These are phyloP conservation scores for Larix sibirica DNA, from an alignment of 83 land plant genomes.

Conservation along the genomic window DNA sequence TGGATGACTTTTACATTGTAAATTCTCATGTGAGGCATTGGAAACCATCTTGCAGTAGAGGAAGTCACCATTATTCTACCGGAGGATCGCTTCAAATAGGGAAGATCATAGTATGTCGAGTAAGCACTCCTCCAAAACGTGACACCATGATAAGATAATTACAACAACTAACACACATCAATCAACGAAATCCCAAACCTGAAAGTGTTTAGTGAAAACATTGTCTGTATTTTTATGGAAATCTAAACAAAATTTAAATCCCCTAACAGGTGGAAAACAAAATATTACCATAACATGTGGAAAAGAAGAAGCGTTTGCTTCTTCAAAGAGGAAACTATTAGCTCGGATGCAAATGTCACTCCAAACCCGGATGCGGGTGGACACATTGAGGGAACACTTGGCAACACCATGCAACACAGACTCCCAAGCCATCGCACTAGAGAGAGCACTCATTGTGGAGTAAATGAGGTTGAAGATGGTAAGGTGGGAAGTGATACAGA, in stretches of 20 bases:
- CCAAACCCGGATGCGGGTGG: too few relatives aligned
- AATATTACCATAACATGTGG: conserved; percentile 33
- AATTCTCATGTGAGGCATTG: conserved; percentile 58
- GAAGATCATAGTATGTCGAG: conserved; percentile 64
- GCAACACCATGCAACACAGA: too few relatives aligned
- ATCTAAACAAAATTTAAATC: neutral
- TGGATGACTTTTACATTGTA: conserved; percentile 52
- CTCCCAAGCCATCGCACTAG: too few relatives aligned
- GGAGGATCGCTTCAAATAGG: conserved; percentile 49
- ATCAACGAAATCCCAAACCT: neutral
- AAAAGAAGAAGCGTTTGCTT: conserved; percentile 25
- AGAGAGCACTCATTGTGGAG: too few relatives aligned
- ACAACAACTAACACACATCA: neutral
- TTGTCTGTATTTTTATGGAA: neutral
- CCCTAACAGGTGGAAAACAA: too few relatives aligned
- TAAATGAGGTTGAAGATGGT: too few relatives aligned
- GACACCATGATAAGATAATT: conserved; percentile 40
- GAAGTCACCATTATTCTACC: conserved; percentile 70
- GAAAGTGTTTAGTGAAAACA: too few relatives aligned
- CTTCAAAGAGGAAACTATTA: conserved; percentile 42
- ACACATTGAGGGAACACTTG: too few relatives aligned
- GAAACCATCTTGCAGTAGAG: conserved; percentile 61
- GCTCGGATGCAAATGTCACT: too few relatives aligned
- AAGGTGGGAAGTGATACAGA: too few relatives aligned
- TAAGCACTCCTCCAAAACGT: conserved; percentile 79